Evolutionary conservation across 768 basidiomycete genomes (phyloP).

Genomic region (Crassisporium funariophilum): DNA sequence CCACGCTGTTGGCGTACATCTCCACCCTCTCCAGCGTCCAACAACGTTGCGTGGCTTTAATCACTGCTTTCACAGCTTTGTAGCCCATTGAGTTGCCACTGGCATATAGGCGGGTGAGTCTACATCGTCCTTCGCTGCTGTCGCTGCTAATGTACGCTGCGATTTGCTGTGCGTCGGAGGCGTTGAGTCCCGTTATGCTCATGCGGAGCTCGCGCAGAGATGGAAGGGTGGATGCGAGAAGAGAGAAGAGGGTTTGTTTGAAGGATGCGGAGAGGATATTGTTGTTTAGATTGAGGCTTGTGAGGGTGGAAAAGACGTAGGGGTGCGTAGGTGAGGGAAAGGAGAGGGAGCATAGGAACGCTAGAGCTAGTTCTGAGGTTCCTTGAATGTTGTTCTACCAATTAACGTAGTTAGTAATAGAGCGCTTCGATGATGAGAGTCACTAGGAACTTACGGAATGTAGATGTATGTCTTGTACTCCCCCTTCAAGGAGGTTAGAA

Average conservation of each 20-base stretch:
- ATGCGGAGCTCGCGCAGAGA: constrained; percentile 11
- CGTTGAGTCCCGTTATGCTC: constrained; percentile 13
- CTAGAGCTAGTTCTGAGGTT: constrained; percentile 10
- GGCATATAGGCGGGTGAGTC: constrained; percentile 13
- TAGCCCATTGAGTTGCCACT: constrained; percentile 20
- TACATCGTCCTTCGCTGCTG: constrained; percentile 8
- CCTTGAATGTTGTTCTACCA: constrained; percentile 18
- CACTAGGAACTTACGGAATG: too few relatives aligned
- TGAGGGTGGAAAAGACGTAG: background rate
- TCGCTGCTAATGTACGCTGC: constrained; percentile 9
- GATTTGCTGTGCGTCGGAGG: constrained; percentile 8
- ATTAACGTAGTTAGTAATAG: background rate
- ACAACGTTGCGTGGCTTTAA: constrained; percentile 12
- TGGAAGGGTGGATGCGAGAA: constrained; percentile 11
- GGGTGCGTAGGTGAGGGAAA: background rate
- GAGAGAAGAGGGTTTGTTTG: constrained; percentile 12
- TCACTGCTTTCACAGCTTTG: constrained; percentile 11
- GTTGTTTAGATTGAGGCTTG: constrained; percentile 13
- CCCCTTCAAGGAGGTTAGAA: too few relatives aligned
- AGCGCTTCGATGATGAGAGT: background rate
- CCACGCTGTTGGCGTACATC: constrained; percentile 13
- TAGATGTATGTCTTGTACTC: too few relatives aligned
- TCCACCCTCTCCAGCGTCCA: constrained; percentile 20
- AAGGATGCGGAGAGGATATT: constrained; percentile 20
- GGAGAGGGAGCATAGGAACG: constrained; percentile 10